A percentile compares a stretch with the other conserved stretches of the same genome.
Evolutionary conservation across 352 stramenopile genomes (phyloP).

Genomic region (Pythium vanterpoolii): DNA sequence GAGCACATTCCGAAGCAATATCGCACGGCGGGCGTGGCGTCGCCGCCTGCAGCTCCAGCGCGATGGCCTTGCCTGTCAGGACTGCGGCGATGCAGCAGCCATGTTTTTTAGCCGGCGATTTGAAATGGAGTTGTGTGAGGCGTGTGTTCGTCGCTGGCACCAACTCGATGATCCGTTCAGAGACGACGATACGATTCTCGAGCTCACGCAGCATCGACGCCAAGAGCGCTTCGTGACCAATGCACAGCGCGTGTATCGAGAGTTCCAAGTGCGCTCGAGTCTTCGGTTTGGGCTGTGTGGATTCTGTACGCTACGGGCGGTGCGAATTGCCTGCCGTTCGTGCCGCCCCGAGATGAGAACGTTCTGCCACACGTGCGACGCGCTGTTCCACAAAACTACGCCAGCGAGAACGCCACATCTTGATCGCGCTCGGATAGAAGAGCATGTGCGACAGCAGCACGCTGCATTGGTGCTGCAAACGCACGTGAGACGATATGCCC

Average conservation of each 20-base stretch:
- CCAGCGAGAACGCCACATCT: neutral
- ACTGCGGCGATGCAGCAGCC: conserved; percentile 37
- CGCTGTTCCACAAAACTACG: conserved; percentile 30
- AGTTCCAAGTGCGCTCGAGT: conserved; percentile 27
- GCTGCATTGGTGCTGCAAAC: conserved; percentile 43
- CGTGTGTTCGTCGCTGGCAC: conserved; percentile 25
- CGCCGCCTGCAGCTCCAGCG: conserved; percentile 33
- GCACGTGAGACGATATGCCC: conserved; percentile 34
- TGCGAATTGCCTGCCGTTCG: conserved; percentile 35
- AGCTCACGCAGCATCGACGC: conserved; percentile 32
- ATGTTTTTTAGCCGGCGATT: conserved; percentile 31
- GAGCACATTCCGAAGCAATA: conserved; percentile 30
- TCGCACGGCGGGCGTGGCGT: conserved; percentile 28
- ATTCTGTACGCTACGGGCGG: conserved; percentile 38
- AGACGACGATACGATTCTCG: conserved; percentile 19
- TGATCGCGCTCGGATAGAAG: conserved; percentile 28
- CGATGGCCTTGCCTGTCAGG: conserved; percentile 34
- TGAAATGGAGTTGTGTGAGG: conserved; percentile 30
- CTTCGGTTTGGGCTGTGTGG: conserved; percentile 32
- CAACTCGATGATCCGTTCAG: neutral
- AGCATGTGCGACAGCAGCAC: conserved; percentile 19
- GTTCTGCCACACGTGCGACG: conserved; percentile 50
- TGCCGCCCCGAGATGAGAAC: conserved; percentile 26
- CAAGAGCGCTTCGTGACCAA: conserved; percentile 22
- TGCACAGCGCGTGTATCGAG: conserved; percentile 38